Base-by-base conservation (phyloP, 2,329 filamentous ascomycete species). In the Cadophora sp. region DNA sequence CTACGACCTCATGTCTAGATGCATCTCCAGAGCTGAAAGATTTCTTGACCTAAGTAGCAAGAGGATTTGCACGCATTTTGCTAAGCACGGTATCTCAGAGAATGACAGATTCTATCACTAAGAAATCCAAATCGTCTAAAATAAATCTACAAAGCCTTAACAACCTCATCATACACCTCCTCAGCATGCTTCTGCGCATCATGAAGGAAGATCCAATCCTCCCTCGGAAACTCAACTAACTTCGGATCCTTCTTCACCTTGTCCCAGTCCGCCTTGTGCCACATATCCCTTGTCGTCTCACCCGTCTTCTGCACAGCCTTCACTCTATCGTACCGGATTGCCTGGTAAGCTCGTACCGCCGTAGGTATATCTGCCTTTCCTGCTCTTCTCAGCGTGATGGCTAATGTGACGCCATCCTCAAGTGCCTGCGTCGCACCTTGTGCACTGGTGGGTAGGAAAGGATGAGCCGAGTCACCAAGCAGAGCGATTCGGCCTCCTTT, bases 381-480 rank as follows among this genome's bases (percentile, higher is more conserved):
- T 11, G 68, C 73, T 29, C 62, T 68, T 46, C 72, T 68, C 64
- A 81, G 73, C 31, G 74, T 78, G 9, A 77, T 68, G 0, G 79
- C 79, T 5, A 81, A 60, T 0, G 77, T 78, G 0, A 76, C 79
- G 3, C 79, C 79, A 68, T 82, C 80, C 68, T 81, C 80, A 22
- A 81, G 76, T 0, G 79, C 80, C 73, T 79, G 78, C 31, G 79
- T 80, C 5, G 89, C 89, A 4, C 89, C 89, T 76, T 92, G 89
- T 62, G 86, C 89, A 75, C 91, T 89, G 70, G 91, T 85, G 1
- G 89, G 88, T 83, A 91, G 86, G 85, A 89, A 89, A 1, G 89
- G 89, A 74, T 91, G 89, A 1, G 84, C 89, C 4, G 90, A 89
- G 73, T 92, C 89, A 7, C 90, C 90, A 16, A 92, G 76, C 0